These are phyloP conservation scores for Magnaporthiopsis incrustans DNA, from an alignment of 2,329 filamentous ascomycete genomes.

Conservation along the genomic window DNA sequence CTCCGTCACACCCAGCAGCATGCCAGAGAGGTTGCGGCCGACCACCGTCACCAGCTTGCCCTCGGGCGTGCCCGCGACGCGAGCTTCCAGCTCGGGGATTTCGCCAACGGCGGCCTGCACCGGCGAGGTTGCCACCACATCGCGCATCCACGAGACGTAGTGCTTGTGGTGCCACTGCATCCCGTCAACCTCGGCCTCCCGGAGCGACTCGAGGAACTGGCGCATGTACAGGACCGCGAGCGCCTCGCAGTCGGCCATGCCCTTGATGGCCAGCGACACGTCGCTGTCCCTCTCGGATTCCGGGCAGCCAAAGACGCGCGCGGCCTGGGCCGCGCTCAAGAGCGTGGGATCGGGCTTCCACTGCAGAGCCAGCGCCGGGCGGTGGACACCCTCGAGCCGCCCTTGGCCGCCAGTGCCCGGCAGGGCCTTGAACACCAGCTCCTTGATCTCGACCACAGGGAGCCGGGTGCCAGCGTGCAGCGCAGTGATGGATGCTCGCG, in stretches of 20 bases:
- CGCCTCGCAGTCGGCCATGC: constrained; percentile 14
- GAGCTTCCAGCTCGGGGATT: neutral
- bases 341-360: constrained; percentile 16
- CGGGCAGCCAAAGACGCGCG: constrained; percentile 9
- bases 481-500: constrained; percentile 12
- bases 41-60: constrained; percentile 17
- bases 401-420: constrained; percentile 7
- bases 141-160: constrained; percentile 12
- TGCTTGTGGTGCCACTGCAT: constrained; percentile 12
- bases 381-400: neutral
- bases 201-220: constrained; percentile 8
- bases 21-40: constrained; percentile 15
- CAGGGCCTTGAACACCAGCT: constrained; percentile 14
- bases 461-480: constrained; percentile 10
- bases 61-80: constrained; percentile 12
- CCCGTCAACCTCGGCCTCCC: constrained; percentile 4
- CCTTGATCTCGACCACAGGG: constrained; percentile 13
- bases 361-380: constrained; percentile 12
- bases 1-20: constrained; percentile 13
- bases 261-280: constrained; percentile 8
- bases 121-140: constrained; percentile 5
- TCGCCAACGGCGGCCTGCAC: neutral
- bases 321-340: constrained; percentile 12
- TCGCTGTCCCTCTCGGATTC: neutral
- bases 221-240: constrained; percentile 12